Percentiles rank a stretch among this genome's conserved stretches.
Evolutionary conservation across 306 rosid genomes (phyloP).

Genomic region (Fragaria vesca): DNA sequence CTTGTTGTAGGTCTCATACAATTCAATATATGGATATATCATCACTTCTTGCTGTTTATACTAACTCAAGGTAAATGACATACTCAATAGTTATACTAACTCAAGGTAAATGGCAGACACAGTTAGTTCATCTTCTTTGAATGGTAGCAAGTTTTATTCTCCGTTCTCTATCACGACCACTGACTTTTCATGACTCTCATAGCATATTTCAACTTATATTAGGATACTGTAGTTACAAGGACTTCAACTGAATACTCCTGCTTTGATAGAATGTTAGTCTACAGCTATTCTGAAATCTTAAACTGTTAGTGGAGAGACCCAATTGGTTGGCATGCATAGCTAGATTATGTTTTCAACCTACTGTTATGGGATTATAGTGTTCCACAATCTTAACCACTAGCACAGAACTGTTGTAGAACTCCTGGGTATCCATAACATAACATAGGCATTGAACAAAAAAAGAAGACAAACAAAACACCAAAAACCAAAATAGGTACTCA

Average conservation of each 20-base stretch:
- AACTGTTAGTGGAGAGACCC: neutral
- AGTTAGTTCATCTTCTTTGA: neutral
- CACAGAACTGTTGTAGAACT: neutral
- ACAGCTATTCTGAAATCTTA: neutral
- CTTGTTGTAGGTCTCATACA: too few species aligned
- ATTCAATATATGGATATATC: too few species aligned
- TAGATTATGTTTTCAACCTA: neutral
- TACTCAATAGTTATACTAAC: too few species aligned
- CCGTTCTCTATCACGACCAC: neutral
- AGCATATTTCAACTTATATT: neutral
- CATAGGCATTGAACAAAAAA: too few species aligned
- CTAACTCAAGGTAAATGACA: too few species aligned
- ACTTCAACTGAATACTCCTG: neutral
- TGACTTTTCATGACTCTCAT: neutral
- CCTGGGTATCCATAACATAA: neutral
- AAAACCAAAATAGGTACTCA: conserved; percentile 35
- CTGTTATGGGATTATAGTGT: neutral
- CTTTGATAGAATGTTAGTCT: neutral
- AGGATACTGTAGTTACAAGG: neutral
- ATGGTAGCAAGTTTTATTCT: neutral
- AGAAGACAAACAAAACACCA: neutral
- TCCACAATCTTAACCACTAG: neutral
- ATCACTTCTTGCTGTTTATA: too few species aligned
- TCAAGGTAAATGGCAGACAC: too few species aligned
- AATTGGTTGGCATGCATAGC: neutral